Evolutionary conservation across 2,329 filamentous ascomycete genomes (phyloP), one percentile per base, ranked within the genome.

Genomic region (Chaetomium globosum): DNA sequence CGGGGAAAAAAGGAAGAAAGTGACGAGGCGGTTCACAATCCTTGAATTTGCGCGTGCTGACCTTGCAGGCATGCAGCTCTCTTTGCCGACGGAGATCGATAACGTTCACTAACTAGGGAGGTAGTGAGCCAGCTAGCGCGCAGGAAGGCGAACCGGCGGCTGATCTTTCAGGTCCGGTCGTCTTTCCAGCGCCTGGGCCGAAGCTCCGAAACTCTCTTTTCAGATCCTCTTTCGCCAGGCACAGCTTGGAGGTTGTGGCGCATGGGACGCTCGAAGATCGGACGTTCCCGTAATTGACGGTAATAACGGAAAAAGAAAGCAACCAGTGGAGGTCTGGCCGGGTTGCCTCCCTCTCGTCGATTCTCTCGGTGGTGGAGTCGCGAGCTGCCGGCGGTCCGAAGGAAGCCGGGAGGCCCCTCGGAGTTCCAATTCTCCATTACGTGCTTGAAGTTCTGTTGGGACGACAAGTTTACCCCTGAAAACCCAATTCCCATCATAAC

Each of bases 61-160:
- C 51, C 52, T 16, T 43, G 39, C 13, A 16, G 16, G 39, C 16
- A 21, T 54, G 33, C 33, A 36, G 9, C 12, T 10, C 12, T 2
- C 9, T 31, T 10, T 36, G 33, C n/a, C 30, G 52, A 36, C 16
- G 4, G 10, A 28, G 13, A 33, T n/a, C 19, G 19, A 33, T n/a
- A 26, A 26, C 26, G 26, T 26, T 26, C 26, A 26, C 26, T 4
- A 26, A 26, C 26, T n/a, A n/a, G n/a, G n/a, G n/a, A n/a, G n/a
- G n/a, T n/a, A n/a, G n/a, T n/a, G n/a, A n/a, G n/a, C n/a, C n/a
- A n/a, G 4, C 26, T 26, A 33, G 30, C 30, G 16, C 36, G 52
- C 52, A 54, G 56, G 39, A 59, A 59, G 56, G 56, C 56, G 39
- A 28, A 39, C 21, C 6, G 33, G 16, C 10, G 39, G 19, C 53